Conservation (phyloP, 2,329 filamentous ascomycete species). For the Diaporthe caulivora region DNA sequence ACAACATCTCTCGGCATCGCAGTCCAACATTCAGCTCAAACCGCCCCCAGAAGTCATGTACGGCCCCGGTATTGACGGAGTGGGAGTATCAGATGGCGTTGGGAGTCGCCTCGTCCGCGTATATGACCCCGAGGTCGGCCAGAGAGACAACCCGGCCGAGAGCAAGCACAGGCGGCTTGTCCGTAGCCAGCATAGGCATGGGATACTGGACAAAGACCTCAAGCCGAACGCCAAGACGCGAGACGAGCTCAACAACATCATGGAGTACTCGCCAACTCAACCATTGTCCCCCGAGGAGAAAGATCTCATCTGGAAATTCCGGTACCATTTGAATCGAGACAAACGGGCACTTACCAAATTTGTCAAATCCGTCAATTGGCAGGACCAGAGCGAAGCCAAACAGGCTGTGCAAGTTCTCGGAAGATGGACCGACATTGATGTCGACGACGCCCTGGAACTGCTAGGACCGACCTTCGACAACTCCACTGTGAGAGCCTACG, state of each 20-base stretch:
- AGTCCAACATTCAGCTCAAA: conserved; percentile 79
- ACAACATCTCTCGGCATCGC: conserved; percentile 71
- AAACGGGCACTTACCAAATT: conserved; percentile 96
- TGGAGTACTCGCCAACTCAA: conserved; percentile 93
- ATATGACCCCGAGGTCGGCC: conserved; percentile 93
- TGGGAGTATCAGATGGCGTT: conserved; percentile 64
- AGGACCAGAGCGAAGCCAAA: conserved; percentile 83
- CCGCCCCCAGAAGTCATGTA: conserved; percentile 90
- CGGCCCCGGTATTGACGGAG: conserved; percentile 86
- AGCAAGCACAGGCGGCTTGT: conserved; percentile 94
- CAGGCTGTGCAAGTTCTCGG: conserved; percentile 91
- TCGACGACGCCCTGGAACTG: conserved; percentile 95
- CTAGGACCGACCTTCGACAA: conserved; percentile 94
- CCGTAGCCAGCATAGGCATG: conserved; percentile 88
- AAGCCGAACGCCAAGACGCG: conserved; percentile 97
- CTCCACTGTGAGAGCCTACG: conserved; percentile 88
- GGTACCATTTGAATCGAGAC: conserved; percentile 92
- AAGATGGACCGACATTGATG: conserved; percentile 96
- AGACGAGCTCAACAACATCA: conserved; percentile 91
- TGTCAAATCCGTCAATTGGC: conserved; percentile 97
- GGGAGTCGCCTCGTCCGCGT: conserved; percentile 80
- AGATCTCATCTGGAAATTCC: conserved; percentile 96
- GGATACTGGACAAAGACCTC: conserved; percentile 93
- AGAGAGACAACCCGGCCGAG: conserved; percentile 92
- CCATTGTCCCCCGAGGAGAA: conserved; percentile 90